Base-by-base conservation (phyloP, 345 rosid species). In the Isatis tinctoria region DNA sequence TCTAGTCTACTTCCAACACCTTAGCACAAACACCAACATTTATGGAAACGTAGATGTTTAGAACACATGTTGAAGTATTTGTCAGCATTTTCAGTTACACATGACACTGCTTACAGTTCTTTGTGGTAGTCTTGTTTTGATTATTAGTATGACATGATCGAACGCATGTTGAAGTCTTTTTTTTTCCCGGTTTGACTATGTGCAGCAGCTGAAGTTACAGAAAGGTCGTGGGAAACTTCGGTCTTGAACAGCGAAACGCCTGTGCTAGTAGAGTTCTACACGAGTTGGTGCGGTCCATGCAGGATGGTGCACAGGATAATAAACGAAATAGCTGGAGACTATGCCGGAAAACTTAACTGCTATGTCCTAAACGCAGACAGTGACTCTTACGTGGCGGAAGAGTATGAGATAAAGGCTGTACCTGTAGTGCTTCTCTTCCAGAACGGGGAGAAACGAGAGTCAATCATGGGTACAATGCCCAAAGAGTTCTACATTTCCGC, bases 391-490 rank as follows among this genome's bases (percentile, higher is more conserved):
- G 77, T 94, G 57, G 95, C 98, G 1, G 89, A 94, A 74, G 84
- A 86, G 53, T 90, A 87, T 18, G 97, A 87, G 65, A 80, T 94
- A 8, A 94, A 94, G 81, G 97, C 96, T 22, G 97, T 91, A 0
- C 96, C 98, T 0, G 95, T 94, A 72, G 97, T 94, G 67, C 52
- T 91, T 53, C 86, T 94, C 22, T 91, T 91, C 83, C 91, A 94
- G 83, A 88, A 91, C 12, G 97, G 98, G 2, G 86, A 82, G 79
- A 94, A 88, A 78, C 73, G 72, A 13, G 97, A 91, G 74, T 72
- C 93, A 0, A 83, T 94, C 59, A 84, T 88, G 8, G 98, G 97
- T 54, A 94, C 98, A 78, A 91, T 94, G 98, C 98, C 96, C 0
- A 94, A 91, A 86, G 93, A 91, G 26, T 94, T 86, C 80, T 94